Percentiles rank a stretch among this genome's conserved stretches.
phyloP scores from a whole-genome alignment of 768 basidiomycete genomes.

The Dioszegia hungarica region DNA sequence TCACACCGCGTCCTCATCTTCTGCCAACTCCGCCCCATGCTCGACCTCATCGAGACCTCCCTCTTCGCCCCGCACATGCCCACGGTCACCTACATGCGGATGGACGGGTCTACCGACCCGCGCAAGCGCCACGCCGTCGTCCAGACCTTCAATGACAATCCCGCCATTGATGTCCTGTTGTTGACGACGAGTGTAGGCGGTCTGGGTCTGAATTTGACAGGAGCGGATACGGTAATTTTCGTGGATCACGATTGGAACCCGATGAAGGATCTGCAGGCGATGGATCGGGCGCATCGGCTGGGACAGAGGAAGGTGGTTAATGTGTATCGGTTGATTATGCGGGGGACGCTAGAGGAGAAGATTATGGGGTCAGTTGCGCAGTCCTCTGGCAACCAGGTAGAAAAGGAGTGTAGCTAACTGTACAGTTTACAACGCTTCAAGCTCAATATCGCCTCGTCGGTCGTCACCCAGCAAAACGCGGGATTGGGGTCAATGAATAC shows the following conservation, averaged over 20 bases:
- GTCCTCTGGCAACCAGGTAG: too few species aligned
- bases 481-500: conserved; percentile 94
- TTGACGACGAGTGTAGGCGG: conserved; percentile 97
- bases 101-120: conserved; percentile 87
- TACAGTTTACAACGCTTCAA: conserved; percentile 93
- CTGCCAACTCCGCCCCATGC: conserved; percentile 99
- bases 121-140: conserved; percentile 94
- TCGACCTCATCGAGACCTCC: conserved; percentile 92
- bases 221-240: conserved; percentile 98
- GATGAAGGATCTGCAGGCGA: conserved; percentile 98
- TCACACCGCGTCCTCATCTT: conserved; percentile 98
- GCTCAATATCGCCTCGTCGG: conserved; percentile 91
- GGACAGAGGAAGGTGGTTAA: conserved; percentile 99
- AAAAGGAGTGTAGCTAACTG: not conserved
- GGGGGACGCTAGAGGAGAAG: conserved; percentile 96
- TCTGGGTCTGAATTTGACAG: conserved; percentile 88
- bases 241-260: conserved; percentile 99
- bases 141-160: conserved; percentile 96
- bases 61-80: conserved; percentile 90
- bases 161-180: conserved; percentile 91
- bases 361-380: conserved; percentile 86
- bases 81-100: conserved; percentile 93
- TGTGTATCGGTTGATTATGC: conserved; percentile 93
- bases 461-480: conserved; percentile 95
- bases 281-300: conserved; percentile 97